Base-by-base conservation (phyloP, 306 rosid species). In the Amphicarpaea edgeworthii region DNA sequence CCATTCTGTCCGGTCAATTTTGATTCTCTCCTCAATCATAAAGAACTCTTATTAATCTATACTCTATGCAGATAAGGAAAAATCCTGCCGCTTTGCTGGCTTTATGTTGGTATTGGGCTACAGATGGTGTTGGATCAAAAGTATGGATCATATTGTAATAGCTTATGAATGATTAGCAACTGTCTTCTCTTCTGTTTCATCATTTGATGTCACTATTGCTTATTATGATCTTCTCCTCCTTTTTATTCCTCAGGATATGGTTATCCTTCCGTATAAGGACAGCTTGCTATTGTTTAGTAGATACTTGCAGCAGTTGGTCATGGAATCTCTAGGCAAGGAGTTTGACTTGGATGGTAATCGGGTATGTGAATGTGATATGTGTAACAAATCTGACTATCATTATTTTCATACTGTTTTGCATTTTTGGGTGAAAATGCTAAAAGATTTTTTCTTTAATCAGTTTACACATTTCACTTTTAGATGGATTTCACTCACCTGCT, bases 291-390 rank as follows among this genome's bases (percentile, higher is more conserved):
- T 95, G 75, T 92, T 95, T 73, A 95, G 97, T 82, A 86, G 99
- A 63, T 92, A 92, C 88, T 87, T 95, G 82, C 99, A 95, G 82
- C 99, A 95, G 85, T 72, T 95, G 81, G 97, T 95, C 82, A 92
- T 95, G 99, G 99, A 95, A 87, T 95, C 99, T 66, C 81, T 95
- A 68, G 99, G 99, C 80, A 92, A 95, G 80, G 99, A 95, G 88
- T 95, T 89, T 85, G 99, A 95, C 89, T 91, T 95, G 83, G 93
- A 92, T 38, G 99, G 99, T 45, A 90, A 95, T 86, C 87, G 91
- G 93, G 99, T 95, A 90, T 77, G 82, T 53, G 8, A 37, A 37
- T 71, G 32, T 63, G 40, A 46, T 23, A 54, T 65, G 24, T 67
- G 24, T 20, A 75, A 34, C 72, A 47, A 57, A 58, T 47, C 20